phyloP scores from a whole-genome alignment of 371 early-diverging fungal genomes.

The Cokeromyces recurvatus region DNA sequence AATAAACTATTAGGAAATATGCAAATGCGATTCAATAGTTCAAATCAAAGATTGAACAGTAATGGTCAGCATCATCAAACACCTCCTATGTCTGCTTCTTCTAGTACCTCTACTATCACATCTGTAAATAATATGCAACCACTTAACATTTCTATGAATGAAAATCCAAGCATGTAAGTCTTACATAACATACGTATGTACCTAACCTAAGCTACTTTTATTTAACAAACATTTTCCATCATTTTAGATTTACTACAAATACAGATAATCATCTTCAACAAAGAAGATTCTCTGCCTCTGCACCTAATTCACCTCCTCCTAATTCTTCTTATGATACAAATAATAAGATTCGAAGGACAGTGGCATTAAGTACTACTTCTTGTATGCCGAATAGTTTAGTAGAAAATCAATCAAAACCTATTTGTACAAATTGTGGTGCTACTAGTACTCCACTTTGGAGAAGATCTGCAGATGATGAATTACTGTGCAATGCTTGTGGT shows the following conservation, averaged over 20 bases:
- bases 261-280: slow-evolving; percentile 4
- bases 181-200: too few species aligned
- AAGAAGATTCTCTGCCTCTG: slow-evolving; percentile 13
- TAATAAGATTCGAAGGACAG: slow-evolving; percentile 1
- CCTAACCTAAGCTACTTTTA: too few species aligned
- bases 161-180: slow-evolving; percentile 1
- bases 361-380: too few species aligned
- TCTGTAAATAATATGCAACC: too few species aligned
- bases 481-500: slow-evolving; percentile 96
- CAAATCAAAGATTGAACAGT: slow-evolving; percentile 1
- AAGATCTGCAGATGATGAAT: slow-evolving; percentile 73
- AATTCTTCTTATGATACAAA: not conserved
- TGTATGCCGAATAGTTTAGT: too few species aligned
- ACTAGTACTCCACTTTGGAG: slow-evolving; percentile 96
- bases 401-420: slow-evolving; percentile 24
- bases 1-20: slow-evolving; percentile 21
- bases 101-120: slow-evolving; percentile 5
- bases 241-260: too few species aligned
- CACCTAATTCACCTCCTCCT: slow-evolving; percentile 16
- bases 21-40: slow-evolving; percentile 1
- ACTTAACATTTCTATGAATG: too few species aligned
- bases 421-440: slow-evolving; percentile 86
- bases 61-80: slow-evolving; percentile 5
- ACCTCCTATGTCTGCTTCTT: slow-evolving; percentile 13
- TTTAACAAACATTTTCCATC: too few species aligned